A percentile compares a stretch with the other conserved stretches of the same genome.
Evolutionary conservation across 495 filamentous ascomycete species (phyloP).

Genomic region (Cercophora samala): DNA sequence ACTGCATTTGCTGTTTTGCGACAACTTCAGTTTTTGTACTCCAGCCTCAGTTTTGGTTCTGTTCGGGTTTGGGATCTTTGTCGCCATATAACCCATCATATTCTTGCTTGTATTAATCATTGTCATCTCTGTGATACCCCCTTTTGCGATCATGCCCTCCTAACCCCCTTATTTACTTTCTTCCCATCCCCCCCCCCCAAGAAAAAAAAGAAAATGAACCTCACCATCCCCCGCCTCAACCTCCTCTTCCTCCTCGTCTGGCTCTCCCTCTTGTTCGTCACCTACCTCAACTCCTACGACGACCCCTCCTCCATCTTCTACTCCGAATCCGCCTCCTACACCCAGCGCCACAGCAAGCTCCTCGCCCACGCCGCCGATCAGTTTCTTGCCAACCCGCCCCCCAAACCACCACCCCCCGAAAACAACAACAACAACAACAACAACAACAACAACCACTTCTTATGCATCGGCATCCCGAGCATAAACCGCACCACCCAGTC

Average conservation of each 20-base stretch:
- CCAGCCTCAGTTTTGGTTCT: neutral
- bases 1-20: neutral
- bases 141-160: neutral
- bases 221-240: neutral
- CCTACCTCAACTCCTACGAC: slow-evolving; percentile 16
- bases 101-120: too few species aligned
- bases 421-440: slow-evolving; percentile 2
- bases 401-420: neutral
- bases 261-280: neutral
- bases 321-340: slow-evolving; percentile 13
- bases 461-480: slow-evolving; percentile 37
- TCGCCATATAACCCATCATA: too few species aligned
- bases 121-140: neutral
- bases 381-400: neutral
- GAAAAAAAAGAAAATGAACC: neutral
- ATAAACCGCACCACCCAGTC: slow-evolving; percentile 28
- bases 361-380: neutral
- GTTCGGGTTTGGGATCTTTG: neutral
- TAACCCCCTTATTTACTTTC: neutral
- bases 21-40: neutral
- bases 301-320: slow-evolving; percentile 23
- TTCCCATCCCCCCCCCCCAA: neutral
- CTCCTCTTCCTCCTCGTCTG: neutral
- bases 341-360: slow-evolving; percentile 6
- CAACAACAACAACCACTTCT: neutral